phyloP scores from a whole-genome alignment of 176 grass and related monocot species.

The Carex littledalei region DNA sequence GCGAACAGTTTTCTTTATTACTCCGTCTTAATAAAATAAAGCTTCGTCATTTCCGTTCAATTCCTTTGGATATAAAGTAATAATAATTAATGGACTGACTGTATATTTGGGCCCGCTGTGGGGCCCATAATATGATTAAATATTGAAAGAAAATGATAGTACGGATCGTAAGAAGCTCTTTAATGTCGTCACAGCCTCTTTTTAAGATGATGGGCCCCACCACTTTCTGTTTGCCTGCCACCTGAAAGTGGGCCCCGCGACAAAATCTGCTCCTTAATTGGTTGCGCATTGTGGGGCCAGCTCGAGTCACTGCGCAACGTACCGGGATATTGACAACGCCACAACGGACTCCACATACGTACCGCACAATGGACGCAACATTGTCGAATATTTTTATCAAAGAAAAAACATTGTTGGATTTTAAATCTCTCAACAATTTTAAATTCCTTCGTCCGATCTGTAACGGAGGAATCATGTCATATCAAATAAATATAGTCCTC shows the following conservation, averaged over 20 bases:
- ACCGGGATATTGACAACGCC: conserved; percentile 18
- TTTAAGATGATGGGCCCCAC: background rate
- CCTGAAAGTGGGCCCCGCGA: conserved; percentile 9
- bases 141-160: conserved; percentile 10
- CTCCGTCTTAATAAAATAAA: background rate
- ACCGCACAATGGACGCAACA: background rate
- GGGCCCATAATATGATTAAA: background rate
- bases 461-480: no score
- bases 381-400: background rate
- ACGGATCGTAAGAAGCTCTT: conserved; percentile 8
- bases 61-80: background rate
- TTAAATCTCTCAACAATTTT: background rate
- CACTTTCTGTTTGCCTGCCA: conserved; percentile 32
- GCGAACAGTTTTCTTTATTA: background rate
- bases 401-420: background rate
- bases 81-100: background rate
- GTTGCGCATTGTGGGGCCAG: background rate
- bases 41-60: background rate
- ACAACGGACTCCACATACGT: background rate
- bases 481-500: no score
- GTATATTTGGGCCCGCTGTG: background rate
- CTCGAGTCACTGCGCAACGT: conserved; percentile 14
- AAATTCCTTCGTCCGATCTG: no score
- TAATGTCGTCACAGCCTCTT: conserved; percentile 8
- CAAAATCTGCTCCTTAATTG: background rate